These are phyloP conservation scores for Lippia alba DNA, from an alignment of 305 asterid species.

Conservation along the genomic window DNA sequence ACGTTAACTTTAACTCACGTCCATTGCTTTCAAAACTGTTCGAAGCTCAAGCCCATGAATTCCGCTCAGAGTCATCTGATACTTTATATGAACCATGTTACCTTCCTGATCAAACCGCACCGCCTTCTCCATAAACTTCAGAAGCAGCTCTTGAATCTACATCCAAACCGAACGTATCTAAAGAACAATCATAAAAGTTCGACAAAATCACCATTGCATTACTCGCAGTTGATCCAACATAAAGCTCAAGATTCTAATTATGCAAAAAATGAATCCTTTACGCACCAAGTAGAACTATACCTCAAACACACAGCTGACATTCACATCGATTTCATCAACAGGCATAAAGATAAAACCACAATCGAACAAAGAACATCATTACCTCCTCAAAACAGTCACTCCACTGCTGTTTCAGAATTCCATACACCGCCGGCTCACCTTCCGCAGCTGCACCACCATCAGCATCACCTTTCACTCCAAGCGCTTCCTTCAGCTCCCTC, in stretches of 20 bases:
- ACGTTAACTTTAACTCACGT: conserved; percentile 56
- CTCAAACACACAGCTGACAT: not conserved
- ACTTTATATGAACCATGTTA: conserved; percentile 57
- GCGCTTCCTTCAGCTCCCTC: conserved; percentile 65
- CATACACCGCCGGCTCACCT: conserved; percentile 64
- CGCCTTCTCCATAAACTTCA: conserved; percentile 72
- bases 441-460: conserved; percentile 41
- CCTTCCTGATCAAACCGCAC: conserved; percentile 68
- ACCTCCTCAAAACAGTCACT: conserved; percentile 80
- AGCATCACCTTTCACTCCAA: conserved; percentile 56
- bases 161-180: conserved; percentile 65
- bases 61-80: conserved; percentile 48
- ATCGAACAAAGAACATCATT: conserved; percentile 16
- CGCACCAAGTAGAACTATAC: conserved; percentile 5
- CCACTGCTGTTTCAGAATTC: conserved; percentile 74
- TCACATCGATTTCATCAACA: not conserved
- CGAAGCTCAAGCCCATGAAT: conserved; percentile 65
- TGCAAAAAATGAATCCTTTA: conserved; percentile 19
- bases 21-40: conserved; percentile 79
- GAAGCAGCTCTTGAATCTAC: conserved; percentile 82
- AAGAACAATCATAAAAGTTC: conserved; percentile 53
- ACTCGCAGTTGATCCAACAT: conserved; percentile 25
- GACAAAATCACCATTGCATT: conserved; percentile 39
- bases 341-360: not conserved
- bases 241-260: conserved; percentile 26